A percentile compares a stretch with the other conserved stretches of the same genome.
phyloP scores from a whole-genome alignment of 1,284 basidiomycete species.

The Kwoniella shivajii region DNA sequence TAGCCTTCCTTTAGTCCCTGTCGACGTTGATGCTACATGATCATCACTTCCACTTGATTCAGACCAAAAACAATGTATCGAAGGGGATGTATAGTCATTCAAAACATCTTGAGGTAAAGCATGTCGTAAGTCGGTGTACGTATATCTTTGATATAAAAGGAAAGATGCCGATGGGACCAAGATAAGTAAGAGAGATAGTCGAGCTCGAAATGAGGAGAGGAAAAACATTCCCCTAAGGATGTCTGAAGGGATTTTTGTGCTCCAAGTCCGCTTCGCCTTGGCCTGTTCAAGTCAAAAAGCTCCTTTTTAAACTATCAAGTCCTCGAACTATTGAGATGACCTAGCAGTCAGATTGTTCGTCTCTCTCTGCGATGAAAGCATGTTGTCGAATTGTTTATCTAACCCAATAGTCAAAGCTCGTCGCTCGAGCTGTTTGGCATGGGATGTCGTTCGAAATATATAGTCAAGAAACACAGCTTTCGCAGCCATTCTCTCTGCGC shows the following conservation, averaged over 20 bases:
- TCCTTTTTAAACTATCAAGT: too few relatives aligned
- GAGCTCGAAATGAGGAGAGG: background rate
- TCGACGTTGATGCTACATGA: background rate
- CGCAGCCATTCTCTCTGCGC: background rate
- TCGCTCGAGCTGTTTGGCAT: background rate
- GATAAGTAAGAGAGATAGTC: background rate
- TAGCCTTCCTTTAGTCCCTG: background rate
- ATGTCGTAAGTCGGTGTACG: constrained; percentile 1
- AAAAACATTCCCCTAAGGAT: background rate
- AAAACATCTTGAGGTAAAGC: constrained; percentile 13
- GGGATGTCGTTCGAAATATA: too few relatives aligned
- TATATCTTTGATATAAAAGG: background rate
- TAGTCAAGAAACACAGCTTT: background rate
- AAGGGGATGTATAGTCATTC: constrained; percentile 24
- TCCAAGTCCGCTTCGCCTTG: too few relatives aligned
- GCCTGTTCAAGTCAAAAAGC: too few relatives aligned
- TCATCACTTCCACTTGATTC: background rate
- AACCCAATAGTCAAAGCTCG: background rate
- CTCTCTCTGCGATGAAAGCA: background rate
- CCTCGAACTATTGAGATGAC: too few relatives aligned
- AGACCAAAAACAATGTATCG: constrained; percentile 23
- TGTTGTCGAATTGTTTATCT: background rate
- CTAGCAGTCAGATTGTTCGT: background rate
- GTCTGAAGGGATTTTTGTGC: too few relatives aligned
- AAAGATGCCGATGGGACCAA: constrained; percentile 3